These are phyloP conservation scores for Colletotrichum paranaense DNA, from an alignment of 2,329 filamentous ascomycete genomes.

Conservation along the genomic window DNA sequence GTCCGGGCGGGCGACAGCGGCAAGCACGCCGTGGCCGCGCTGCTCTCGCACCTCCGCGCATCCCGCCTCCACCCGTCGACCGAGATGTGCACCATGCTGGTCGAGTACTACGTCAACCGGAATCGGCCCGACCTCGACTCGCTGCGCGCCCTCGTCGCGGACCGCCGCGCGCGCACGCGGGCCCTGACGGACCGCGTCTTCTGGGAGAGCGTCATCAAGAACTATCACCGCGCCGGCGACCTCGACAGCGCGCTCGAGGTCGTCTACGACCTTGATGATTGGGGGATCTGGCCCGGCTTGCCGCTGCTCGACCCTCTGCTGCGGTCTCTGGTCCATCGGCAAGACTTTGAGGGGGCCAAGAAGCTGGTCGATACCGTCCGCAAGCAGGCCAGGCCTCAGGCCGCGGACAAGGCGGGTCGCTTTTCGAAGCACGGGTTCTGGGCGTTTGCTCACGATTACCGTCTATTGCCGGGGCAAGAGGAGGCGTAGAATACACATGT, in stretches of 20 bases:
- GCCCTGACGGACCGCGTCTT: constrained; percentile 40
- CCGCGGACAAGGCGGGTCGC: constrained; percentile 39
- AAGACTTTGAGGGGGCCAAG: constrained; percentile 43
- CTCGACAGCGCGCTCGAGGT: constrained; percentile 43
- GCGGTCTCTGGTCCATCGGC: constrained; percentile 21
- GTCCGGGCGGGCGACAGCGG: constrained; percentile 57
- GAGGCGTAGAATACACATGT: background rate
- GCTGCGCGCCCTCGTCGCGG: constrained; percentile 70
- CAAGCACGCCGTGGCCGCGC: constrained; percentile 64
- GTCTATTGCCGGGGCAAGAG: constrained; percentile 45
- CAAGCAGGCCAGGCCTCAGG: constrained; percentile 19
- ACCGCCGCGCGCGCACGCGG: constrained; percentile 46
- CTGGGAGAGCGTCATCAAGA: constrained; percentile 36
- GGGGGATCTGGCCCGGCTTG: constrained; percentile 40
- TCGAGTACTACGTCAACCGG: constrained; percentile 73
- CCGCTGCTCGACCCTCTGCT: constrained; percentile 34
- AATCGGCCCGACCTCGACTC: constrained; percentile 68
- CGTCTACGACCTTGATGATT: constrained; percentile 56
- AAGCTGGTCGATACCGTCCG: constrained; percentile 46
- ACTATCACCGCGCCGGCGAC: constrained; percentile 32
- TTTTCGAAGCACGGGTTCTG: constrained; percentile 64
- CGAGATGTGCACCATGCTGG: constrained; percentile 80
- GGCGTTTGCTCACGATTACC: constrained; percentile 55
- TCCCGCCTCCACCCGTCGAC: constrained; percentile 64
- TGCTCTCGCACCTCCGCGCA: constrained; percentile 72